A percentile compares a stretch with the other conserved stretches of the same genome.
Conservation (phyloP, 1,284 basidiomycete species). For the Papiliotrema fonsecae region DNA sequence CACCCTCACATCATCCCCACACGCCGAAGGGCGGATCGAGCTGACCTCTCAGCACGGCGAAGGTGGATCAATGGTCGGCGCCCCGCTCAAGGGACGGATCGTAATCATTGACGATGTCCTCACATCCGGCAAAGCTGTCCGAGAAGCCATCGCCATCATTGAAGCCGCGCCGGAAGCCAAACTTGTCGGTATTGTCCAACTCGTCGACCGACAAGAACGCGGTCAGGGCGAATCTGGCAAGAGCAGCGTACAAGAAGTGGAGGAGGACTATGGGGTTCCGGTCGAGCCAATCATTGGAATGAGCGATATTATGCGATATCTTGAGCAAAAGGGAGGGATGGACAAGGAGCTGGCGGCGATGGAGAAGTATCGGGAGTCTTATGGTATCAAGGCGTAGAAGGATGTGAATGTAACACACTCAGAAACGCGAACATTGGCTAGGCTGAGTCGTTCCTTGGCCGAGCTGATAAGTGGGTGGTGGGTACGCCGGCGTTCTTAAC, state of each 20-base stretch:
- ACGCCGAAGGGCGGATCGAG: too few relatives aligned
- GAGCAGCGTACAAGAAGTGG: slow-evolving; percentile 81
- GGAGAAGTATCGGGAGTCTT: slow-evolving; percentile 73
- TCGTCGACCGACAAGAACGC: slow-evolving; percentile 85
- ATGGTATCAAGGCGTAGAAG: slow-evolving; percentile 52
- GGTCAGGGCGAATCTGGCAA: slow-evolving; percentile 54
- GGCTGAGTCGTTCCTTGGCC: too few relatives aligned
- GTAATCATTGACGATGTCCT: slow-evolving; percentile 95
- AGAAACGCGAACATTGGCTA: too few relatives aligned
- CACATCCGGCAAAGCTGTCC: slow-evolving; percentile 89
- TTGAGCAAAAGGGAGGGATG: slow-evolving; percentile 62
- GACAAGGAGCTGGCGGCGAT: slow-evolving; percentile 66
- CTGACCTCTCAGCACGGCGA: slow-evolving; percentile 91
- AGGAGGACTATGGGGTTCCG: slow-evolving; percentile 62
- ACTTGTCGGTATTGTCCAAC: slow-evolving; percentile 85
- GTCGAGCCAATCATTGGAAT: slow-evolving; percentile 74
- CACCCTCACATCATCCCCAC: neutral
- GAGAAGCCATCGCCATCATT: slow-evolving; percentile 72
- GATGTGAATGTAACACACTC: too few relatives aligned
- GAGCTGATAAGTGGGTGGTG: too few relatives aligned
- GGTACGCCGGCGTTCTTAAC: too few relatives aligned
- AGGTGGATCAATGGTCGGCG: slow-evolving; percentile 89
- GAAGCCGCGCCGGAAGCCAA: slow-evolving; percentile 60
- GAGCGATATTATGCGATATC: slow-evolving; percentile 78
- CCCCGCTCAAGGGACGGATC: slow-evolving; percentile 73